A percentile compares a stretch with the other conserved stretches of the same genome.
Evolutionary conservation across 352 stramenopile genomes (phyloP).

Genomic region (Pythium phragmiticola): DNA sequence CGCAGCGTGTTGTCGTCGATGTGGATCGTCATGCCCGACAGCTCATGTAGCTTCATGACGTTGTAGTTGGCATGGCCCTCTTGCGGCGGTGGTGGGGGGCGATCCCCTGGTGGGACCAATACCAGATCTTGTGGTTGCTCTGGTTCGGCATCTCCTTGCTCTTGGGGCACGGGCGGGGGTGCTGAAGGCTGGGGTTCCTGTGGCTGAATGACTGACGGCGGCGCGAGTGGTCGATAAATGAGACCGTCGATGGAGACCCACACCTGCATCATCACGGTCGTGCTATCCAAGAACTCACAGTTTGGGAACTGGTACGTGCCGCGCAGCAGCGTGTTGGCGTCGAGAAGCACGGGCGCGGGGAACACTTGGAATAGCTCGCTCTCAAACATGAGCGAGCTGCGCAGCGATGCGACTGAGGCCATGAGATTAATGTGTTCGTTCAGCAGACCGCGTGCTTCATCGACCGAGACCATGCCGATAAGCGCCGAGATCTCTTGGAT

Average conservation of each 20-base stretch:
- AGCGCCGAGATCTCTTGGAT: slow-evolving; percentile 87
- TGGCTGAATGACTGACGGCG: slow-evolving; percentile 53
- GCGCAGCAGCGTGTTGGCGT: slow-evolving; percentile 72
- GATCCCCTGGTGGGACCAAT: neutral
- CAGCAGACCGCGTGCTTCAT: slow-evolving; percentile 71
- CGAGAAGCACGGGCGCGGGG: slow-evolving; percentile 71
- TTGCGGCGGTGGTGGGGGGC: neutral
- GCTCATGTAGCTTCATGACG: slow-evolving; percentile 69
- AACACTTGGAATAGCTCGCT: slow-evolving; percentile 87
- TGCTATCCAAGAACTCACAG: slow-evolving; percentile 55
- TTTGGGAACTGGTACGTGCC: slow-evolving; percentile 55
- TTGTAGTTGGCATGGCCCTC: slow-evolving; percentile 13
- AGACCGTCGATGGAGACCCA: slow-evolving; percentile 81
- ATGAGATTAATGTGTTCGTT: slow-evolving; percentile 87
- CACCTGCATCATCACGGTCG: slow-evolving; percentile 86
- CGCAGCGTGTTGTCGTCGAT: slow-evolving; percentile 85
- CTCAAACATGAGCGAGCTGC: slow-evolving; percentile 80
- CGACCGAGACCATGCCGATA: slow-evolving; percentile 77
- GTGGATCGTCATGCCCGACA: slow-evolving; percentile 83
- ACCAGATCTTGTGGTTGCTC: neutral
- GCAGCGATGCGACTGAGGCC: slow-evolving; percentile 70
- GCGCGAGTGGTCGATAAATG: slow-evolving; percentile 75
- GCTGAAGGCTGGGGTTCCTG: slow-evolving; percentile 7
- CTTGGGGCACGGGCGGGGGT: neutral
- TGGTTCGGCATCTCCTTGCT: neutral